Conservation (phyloP, 1,284 basidiomycete genomes). For the Anthracocystis setariae region DNA sequence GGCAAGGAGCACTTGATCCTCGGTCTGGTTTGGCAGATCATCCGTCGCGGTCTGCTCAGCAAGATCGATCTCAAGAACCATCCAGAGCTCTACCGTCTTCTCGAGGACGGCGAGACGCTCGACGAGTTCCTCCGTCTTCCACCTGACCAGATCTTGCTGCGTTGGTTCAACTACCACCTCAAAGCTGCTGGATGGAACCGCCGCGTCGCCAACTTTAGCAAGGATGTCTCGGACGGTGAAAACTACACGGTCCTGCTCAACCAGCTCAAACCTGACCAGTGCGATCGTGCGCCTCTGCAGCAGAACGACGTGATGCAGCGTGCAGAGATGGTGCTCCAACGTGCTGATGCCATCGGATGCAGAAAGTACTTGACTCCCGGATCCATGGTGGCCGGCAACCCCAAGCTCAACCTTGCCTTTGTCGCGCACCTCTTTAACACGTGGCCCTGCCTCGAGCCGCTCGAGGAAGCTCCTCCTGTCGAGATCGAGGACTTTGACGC, state of each 20-base stretch:
- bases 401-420: constrained; percentile 97
- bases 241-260: constrained; percentile 96
- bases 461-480: constrained; percentile 80
- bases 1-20: constrained; percentile 96
- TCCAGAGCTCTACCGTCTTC: constrained; percentile 92
- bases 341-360: constrained; percentile 92
- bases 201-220: constrained; percentile 91
- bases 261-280: constrained; percentile 87
- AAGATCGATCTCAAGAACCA: constrained; percentile 99
- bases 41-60: constrained; percentile 87
- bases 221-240: constrained; percentile 92
- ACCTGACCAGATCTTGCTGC: constrained; percentile 92
- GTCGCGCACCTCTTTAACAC: constrained; percentile 99
- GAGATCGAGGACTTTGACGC: constrained; percentile 97
- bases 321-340: constrained; percentile 90
- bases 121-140: constrained; percentile 93
- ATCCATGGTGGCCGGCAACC: constrained; percentile 91
- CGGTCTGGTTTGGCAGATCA: constrained; percentile 99
- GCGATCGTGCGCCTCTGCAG: constrained; percentile 90
- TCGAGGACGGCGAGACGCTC: constrained; percentile 95
- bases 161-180: constrained; percentile 99
- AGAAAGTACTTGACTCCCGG: constrained; percentile 93
- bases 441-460: constrained; percentile 78
- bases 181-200: constrained; percentile 86
- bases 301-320: constrained; percentile 82